Percentiles rank a stretch among this genome's conserved stretches.
These are phyloP conservation scores for Brasenia schreberi DNA, from an alignment of 164 flowering plant species.

Conservation along the genomic window DNA sequence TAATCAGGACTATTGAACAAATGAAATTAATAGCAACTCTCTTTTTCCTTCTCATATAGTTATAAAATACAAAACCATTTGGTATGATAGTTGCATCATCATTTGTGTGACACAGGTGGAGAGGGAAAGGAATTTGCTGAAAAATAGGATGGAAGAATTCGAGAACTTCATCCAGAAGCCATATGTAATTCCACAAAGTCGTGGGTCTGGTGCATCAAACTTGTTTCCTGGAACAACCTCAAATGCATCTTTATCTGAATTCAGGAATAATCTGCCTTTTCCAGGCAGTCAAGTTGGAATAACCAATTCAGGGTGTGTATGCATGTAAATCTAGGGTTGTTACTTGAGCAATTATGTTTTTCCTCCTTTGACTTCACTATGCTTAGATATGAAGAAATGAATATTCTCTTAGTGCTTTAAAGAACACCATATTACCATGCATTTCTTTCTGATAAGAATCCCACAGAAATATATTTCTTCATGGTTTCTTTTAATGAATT, in stretches of 20 bases:
- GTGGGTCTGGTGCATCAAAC: conserved; percentile 16
- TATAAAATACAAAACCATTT: too few relatives aligned
- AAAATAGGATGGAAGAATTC: conserved; percentile 55
- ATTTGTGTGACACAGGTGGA: conserved; percentile 47
- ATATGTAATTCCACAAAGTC: conserved; percentile 16
- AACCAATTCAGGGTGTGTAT: conserved; percentile 4
- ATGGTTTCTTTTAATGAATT: background rate
- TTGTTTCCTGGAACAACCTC: conserved; percentile 18
- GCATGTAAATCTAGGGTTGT: too few relatives aligned
- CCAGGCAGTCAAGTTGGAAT: conserved; percentile 42
- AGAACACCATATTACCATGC: too few relatives aligned
- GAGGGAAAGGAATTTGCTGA: conserved; percentile 61
- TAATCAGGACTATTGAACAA: too few relatives aligned
- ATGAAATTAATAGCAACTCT: too few relatives aligned
- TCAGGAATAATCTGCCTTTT: conserved; percentile 30
- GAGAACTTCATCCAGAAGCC: conserved; percentile 53
- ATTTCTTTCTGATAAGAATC: too few relatives aligned
- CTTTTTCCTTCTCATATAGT: too few relatives aligned
- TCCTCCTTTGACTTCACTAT: too few relatives aligned
- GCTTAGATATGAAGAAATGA: too few relatives aligned
- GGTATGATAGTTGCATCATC: too few relatives aligned
- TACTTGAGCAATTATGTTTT: too few relatives aligned
- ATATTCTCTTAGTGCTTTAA: too few relatives aligned
- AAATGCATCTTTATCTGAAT: conserved; percentile 12
- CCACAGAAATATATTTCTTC: background rate